Evolutionary conservation across 169 alveolate species (phyloP).

Genomic region (Cryptosporidium sp.): DNA sequence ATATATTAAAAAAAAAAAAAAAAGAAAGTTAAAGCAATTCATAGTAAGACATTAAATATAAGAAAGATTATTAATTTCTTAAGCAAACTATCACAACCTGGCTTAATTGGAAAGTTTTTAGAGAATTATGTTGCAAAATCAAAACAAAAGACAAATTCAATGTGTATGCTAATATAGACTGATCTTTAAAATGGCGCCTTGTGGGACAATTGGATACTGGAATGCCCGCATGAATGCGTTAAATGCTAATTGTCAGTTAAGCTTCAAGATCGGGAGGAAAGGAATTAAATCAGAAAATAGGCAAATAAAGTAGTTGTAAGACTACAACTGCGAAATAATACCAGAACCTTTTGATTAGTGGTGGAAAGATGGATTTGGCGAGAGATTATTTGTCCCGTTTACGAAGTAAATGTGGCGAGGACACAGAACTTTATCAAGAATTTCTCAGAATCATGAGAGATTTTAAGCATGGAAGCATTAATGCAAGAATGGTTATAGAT

Average conservation of each 20-base stretch:
- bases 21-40: not conserved
- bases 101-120: not conserved
- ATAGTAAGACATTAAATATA: no score
- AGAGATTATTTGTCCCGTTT: conserved; percentile 72
- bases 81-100: not conserved
- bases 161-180: conserved; percentile 73
- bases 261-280: conserved; percentile 67
- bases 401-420: conserved; percentile 69
- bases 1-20: no score
- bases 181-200: conserved; percentile 76
- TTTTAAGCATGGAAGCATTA: conserved; percentile 68
- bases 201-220: conserved; percentile 77
- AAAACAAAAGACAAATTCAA: conserved; percentile 43
- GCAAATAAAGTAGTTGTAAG: conserved; percentile 23
- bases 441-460: conserved; percentile 75
- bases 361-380: conserved; percentile 75
- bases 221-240: conserved; percentile 77
- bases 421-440: conserved; percentile 73
- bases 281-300: not conserved
- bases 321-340: conserved; percentile 30
- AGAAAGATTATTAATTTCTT: not conserved
- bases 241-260: conserved; percentile 69
- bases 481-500: conserved; percentile 64
- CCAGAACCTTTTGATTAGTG: conserved; percentile 13
- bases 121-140: not conserved